These are phyloP conservation scores for Zymoseptoria ardabiliae DNA, from an alignment of 2,329 filamentous ascomycete species.

Conservation along the genomic window DNA sequence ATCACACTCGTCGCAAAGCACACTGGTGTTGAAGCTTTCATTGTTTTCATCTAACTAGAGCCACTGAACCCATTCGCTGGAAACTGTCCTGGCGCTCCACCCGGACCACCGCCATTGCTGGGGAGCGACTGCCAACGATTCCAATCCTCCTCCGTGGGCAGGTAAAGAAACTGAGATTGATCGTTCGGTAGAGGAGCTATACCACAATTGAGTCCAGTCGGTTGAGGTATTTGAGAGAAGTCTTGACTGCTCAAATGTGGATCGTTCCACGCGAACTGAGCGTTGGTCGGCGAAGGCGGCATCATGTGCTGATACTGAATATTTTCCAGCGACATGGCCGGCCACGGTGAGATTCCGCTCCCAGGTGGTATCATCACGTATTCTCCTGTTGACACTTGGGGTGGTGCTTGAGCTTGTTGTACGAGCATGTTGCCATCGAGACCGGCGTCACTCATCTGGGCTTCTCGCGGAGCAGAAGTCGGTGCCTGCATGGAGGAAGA, in stretches of 20 bases:
- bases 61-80: background rate
- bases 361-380: conserved; percentile 13
- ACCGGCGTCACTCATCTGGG: conserved; percentile 9
- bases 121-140: background rate
- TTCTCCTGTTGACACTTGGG: conserved; percentile 5
- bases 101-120: background rate
- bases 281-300: background rate
- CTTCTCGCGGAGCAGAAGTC: conserved; percentile 2
- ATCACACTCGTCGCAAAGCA: no score
- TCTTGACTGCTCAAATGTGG: background rate
- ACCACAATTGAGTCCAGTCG: background rate
- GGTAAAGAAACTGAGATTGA: background rate
- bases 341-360: conserved; percentile 8
- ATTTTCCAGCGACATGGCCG: background rate
- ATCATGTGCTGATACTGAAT: background rate
- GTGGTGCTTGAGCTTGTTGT: background rate
- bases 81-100: background rate
- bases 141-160: background rate
- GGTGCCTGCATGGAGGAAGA: conserved; percentile 13
- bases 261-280: background rate
- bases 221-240: background rate
- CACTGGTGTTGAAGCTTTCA: background rate
- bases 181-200: background rate
- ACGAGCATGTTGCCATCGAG: conserved; percentile 4
- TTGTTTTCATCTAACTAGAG: background rate